phyloP scores from a whole-genome alignment of 768 basidiomycete genomes.

The Calvatia gigantea region DNA sequence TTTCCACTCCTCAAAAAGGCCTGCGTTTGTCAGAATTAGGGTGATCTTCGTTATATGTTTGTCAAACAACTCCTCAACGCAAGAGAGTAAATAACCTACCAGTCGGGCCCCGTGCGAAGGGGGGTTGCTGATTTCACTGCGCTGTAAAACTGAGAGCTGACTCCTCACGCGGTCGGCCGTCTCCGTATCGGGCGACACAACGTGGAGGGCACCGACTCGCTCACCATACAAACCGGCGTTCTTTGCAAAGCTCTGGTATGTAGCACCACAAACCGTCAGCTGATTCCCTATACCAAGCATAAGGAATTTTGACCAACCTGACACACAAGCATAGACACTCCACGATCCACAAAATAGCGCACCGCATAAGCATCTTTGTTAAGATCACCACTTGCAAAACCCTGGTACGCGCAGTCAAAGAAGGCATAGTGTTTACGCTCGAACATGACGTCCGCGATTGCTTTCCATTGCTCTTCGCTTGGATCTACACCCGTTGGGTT shows the following conservation, averaged over 20 bases:
- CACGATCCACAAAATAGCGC: conserved; percentile 74
- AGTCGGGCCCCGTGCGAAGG: conserved; percentile 88
- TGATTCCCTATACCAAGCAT: conserved; percentile 89
- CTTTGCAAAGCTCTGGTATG: conserved; percentile 86
- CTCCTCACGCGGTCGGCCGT: conserved; percentile 73
- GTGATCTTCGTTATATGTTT: conserved; percentile 48
- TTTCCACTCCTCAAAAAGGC: conserved; percentile 86
- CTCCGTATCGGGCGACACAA: conserved; percentile 64
- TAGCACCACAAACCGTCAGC: conserved; percentile 89
- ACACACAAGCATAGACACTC: conserved; percentile 80
- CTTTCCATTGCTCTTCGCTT: conserved; percentile 80
- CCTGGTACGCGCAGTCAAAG: conserved; percentile 97
- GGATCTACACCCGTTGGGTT: conserved; percentile 98
- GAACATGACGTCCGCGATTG: conserved; percentile 69
- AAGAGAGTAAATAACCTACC: conserved; percentile 40
- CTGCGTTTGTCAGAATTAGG: conserved; percentile 73
- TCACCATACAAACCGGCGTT: conserved; percentile 95
- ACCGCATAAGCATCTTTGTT: conserved; percentile 92
- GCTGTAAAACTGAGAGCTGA: conserved; percentile 87
- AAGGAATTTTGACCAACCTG: conserved; percentile 51
- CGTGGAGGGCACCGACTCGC: conserved; percentile 90
- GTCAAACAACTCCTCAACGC: conserved; percentile 3
- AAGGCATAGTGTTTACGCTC: conserved; percentile 81
- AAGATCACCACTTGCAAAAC: conserved; percentile 91
- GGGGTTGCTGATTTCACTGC: conserved; percentile 95